Base-by-base conservation (phyloP, 805 yeast species). In the Candida vartiovaarae region DNA sequence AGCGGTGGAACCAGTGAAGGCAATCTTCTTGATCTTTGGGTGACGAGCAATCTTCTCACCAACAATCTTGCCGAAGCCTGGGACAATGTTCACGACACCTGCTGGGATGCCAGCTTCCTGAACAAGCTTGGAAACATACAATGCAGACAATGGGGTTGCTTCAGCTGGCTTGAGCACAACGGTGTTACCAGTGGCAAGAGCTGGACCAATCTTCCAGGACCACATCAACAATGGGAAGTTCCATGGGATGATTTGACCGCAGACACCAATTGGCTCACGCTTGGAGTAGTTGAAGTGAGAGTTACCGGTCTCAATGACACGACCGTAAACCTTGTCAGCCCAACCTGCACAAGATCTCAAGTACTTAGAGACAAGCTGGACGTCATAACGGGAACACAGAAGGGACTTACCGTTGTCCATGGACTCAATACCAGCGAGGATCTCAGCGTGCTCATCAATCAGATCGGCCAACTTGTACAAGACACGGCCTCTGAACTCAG, bases 201-300 rank as follows among this genome's bases (percentile, higher is more conserved):
- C 89, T 34, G 96, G 95, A 49, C 88, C 90, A 52, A 87, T 70
- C 59, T 86, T 86, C 88, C 95, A 87, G 38, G 91, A 74, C 71
- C 85, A 78, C 82, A 86, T 84, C 68, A 87, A 74, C 60, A 86
- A 71, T 52, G 96, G 96, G 78, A 87, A 87, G 70, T 87, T 87
- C 95, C 95, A 87, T 55, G 96, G 95, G 59, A 85, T 86, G 56
- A 87, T 83, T 62, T 84, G 88, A 49, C 93, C 89, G 66, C 90
- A 82, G 43, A 86, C 95, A 63, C 95, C 95, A 54, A 84, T 70
- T 49, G 96, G 95, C 67, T 86, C 95, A 64, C 82, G 77, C 62
- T 76, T 73, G 43, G 85, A 75, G 66, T 79, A 81, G 52, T 72
- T 74, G 59, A 82, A 75, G 62, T 82, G 81, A 43, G 75, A 62